phyloP scores from a whole-genome alignment of 148 eudicot genomes.

The Chenopodium suecicum region DNA sequence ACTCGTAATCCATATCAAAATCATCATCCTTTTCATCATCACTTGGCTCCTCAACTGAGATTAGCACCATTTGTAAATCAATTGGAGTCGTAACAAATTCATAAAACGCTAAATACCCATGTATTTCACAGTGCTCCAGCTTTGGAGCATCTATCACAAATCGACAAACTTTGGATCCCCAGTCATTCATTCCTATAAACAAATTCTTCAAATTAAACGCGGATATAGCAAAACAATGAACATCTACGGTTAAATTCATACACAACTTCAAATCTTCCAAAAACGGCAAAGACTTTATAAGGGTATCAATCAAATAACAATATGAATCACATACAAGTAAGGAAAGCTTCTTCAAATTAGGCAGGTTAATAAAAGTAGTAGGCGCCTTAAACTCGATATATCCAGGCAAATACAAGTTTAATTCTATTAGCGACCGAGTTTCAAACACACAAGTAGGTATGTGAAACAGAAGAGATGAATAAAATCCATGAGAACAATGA shows the following conservation, averaged over 20 bases:
- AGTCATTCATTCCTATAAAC: neutral
- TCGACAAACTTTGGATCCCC: too few relatives aligned
- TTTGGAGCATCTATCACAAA: neutral
- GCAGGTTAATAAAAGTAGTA: neutral
- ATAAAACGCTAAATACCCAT: neutral
- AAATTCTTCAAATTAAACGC: neutral
- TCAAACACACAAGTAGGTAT: too few relatives aligned
- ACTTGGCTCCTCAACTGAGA: too few relatives aligned
- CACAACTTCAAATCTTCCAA: neutral
- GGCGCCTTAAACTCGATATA: too few relatives aligned
- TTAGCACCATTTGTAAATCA: neutral
- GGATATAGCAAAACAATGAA: neutral
- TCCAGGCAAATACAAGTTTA: too few relatives aligned
- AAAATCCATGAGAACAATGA: too few relatives aligned
- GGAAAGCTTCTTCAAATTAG: neutral
- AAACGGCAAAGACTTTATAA: neutral
- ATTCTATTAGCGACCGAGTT: too few relatives aligned
- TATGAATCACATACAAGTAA: neutral
- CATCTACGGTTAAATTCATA: neutral
- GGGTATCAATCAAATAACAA: neutral
- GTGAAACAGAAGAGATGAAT: too few relatives aligned
- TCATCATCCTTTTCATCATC: too few relatives aligned
- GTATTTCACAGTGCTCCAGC: neutral
- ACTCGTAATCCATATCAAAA: too few relatives aligned
- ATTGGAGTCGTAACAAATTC: neutral